A percentile compares a stretch with the other conserved stretches of the same genome.
These are phyloP conservation scores for Lepidopterella palustris DNA, from an alignment of 495 filamentous ascomycete genomes.

Conservation along the genomic window DNA sequence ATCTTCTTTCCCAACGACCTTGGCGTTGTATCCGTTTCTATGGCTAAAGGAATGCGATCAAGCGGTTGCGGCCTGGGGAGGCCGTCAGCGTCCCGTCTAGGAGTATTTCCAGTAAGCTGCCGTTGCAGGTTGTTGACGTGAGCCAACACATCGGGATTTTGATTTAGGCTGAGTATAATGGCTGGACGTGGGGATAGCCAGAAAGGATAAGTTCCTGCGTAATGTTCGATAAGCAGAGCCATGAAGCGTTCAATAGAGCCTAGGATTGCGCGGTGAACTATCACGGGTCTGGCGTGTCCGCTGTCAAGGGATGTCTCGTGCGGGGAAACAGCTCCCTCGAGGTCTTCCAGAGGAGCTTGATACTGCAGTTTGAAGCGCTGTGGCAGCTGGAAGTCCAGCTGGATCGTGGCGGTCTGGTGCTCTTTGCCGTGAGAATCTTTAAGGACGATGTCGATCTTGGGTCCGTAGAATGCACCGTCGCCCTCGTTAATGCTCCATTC, in stretches of 20 bases:
- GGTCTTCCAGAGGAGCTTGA: slow-evolving; percentile 53
- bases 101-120: slow-evolving; percentile 34
- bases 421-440: slow-evolving; percentile 79
- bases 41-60: slow-evolving; percentile 43
- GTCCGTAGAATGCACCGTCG: slow-evolving; percentile 91
- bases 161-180: slow-evolving; percentile 69
- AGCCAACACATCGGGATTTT: slow-evolving; percentile 51
- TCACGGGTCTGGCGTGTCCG: slow-evolving; percentile 64
- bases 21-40: slow-evolving; percentile 65
- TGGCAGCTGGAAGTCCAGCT: slow-evolving; percentile 90
- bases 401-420: slow-evolving; percentile 87
- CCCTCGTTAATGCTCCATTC: slow-evolving; percentile 69
- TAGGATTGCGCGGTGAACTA: slow-evolving; percentile 83
- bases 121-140: slow-evolving; percentile 50
- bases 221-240: slow-evolving; percentile 80
- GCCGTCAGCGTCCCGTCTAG: not conserved
- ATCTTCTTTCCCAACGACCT: slow-evolving; percentile 63
- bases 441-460: slow-evolving; percentile 88
- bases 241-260: slow-evolving; percentile 83
- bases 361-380: slow-evolving; percentile 75
- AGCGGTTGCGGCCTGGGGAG: slow-evolving; percentile 29
- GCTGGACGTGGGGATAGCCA: slow-evolving; percentile 84
- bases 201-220: slow-evolving; percentile 78
- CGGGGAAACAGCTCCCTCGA: slow-evolving; percentile 46
- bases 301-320: slow-evolving; percentile 35